phyloP scores from a whole-genome alignment of 2,329 filamentous ascomycete species.

The Sporothrix brasiliensis region DNA sequence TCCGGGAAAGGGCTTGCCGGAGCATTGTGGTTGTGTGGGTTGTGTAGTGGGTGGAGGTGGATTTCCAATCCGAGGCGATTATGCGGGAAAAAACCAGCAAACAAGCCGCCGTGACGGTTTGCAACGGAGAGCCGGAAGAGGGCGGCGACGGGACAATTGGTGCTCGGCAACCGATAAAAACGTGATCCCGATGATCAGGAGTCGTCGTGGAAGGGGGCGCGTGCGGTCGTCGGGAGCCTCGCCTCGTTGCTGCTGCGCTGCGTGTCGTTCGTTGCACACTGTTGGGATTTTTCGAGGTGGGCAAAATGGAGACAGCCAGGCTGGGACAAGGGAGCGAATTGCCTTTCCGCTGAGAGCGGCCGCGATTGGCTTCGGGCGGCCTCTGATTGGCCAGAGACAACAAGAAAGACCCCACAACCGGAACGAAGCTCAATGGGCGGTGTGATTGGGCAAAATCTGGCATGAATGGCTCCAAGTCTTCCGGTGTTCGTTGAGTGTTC shows the following conservation, averaged over 20 bases:
- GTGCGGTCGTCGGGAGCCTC: constrained; percentile 17
- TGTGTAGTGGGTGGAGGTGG: constrained; percentile 35
- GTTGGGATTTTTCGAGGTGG: constrained; percentile 34
- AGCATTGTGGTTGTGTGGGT: constrained; percentile 59
- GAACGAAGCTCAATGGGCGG: constrained; percentile 31
- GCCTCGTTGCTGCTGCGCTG: constrained; percentile 18
- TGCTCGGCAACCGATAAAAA: neutral
- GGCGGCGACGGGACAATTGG: constrained; percentile 17
- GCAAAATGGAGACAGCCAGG: constrained; percentile 30
- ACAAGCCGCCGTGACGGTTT: constrained; percentile 30
- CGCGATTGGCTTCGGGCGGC: constrained; percentile 37
- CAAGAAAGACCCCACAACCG: constrained; percentile 29
- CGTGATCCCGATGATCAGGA: neutral
- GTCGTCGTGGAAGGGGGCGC: constrained; percentile 1
- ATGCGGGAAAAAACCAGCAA: constrained; percentile 30
- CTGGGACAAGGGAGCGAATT: constrained; percentile 36
- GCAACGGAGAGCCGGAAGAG: constrained; percentile 30
- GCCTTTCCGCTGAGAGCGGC: constrained; percentile 35
- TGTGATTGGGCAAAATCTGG: constrained; percentile 33
- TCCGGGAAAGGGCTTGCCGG: constrained; percentile 68
- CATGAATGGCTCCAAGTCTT: no score
- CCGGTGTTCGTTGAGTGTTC: constrained; percentile 13
- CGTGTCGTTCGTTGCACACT: constrained; percentile 21
- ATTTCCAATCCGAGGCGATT: constrained; percentile 38
- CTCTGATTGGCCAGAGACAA: constrained; percentile 32